phyloP scores from a whole-genome alignment of 805 yeast genomes.

The Ogataea thermomethanolica region DNA sequence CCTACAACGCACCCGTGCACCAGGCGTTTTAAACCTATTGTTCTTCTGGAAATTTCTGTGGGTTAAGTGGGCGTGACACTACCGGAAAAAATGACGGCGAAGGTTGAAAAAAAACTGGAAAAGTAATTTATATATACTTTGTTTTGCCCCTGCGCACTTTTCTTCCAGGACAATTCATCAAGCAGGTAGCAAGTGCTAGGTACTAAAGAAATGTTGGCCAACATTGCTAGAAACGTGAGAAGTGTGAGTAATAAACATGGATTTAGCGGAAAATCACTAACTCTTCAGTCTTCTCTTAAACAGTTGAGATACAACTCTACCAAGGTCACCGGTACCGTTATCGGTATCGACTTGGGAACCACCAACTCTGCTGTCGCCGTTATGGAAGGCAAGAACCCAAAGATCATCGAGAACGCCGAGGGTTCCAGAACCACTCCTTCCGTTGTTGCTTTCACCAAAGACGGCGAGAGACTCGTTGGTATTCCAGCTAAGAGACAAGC shows the following conservation, averaged over 20 bases:
- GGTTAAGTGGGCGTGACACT: slow-evolving; percentile 3
- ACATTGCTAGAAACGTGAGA: slow-evolving; percentile 33
- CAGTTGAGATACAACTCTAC: slow-evolving; percentile 34
- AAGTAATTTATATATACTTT: slow-evolving; percentile 1
- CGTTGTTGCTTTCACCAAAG: slow-evolving; percentile 60
- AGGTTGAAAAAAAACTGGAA: slow-evolving; percentile 6
- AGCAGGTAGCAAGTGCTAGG: slow-evolving; percentile 9
- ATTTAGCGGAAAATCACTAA: slow-evolving; percentile 2
- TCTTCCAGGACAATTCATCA: slow-evolving; percentile 1
- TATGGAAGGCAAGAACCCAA: slow-evolving; percentile 59
- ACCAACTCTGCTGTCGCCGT: slow-evolving; percentile 85
- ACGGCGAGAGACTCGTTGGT: slow-evolving; percentile 54
- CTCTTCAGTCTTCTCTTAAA: slow-evolving; percentile 21
- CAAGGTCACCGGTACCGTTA: slow-evolving; percentile 44
- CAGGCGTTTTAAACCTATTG: slow-evolving; percentile 2
- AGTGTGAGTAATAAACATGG: slow-evolving; percentile 22
- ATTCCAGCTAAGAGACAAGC: slow-evolving; percentile 76
- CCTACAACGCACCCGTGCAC: slow-evolving; percentile 5
- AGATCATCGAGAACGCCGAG: slow-evolving; percentile 71
- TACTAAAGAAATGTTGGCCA: slow-evolving; percentile 29
- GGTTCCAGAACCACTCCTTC: slow-evolving; percentile 82
- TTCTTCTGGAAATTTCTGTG: slow-evolving; percentile 20
- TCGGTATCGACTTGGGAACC: slow-evolving; percentile 83
- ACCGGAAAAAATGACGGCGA: slow-evolving; percentile 13
- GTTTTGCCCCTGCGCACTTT: slow-evolving; percentile 3